Conservation (phyloP, 1,284 basidiomycete species). For the Salmacisia buchloeana region DNA sequence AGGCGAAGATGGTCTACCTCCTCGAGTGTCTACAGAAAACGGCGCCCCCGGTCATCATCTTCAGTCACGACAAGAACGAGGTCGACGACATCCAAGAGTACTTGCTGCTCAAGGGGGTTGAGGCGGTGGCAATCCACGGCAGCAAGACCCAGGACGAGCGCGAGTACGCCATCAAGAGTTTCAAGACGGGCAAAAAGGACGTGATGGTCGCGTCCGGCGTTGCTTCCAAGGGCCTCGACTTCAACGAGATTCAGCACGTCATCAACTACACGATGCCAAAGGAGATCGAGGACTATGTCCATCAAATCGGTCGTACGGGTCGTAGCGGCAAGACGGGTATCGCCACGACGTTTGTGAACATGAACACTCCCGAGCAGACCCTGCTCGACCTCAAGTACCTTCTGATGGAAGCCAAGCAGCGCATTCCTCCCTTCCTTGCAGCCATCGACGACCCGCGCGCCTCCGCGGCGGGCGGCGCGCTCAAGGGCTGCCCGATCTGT, state of each 20-base stretch:
- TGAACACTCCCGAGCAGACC: conserved; percentile 92
- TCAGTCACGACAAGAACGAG: conserved; percentile 98
- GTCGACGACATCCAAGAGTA: conserved; percentile 99
- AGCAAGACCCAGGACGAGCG: conserved; percentile 97
- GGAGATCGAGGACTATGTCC: conserved; percentile 71
- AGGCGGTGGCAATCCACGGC: conserved; percentile 97
- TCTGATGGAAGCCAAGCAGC: conserved; percentile 93
- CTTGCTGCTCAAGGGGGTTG: conserved; percentile 88
- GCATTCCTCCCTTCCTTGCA: conserved; percentile 89
- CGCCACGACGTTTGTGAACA: conserved; percentile 99
- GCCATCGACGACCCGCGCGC: conserved; percentile 77
- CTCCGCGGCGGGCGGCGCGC: conserved; percentile 65
- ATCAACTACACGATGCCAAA: conserved; percentile 99
- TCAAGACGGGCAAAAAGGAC: conserved; percentile 93
- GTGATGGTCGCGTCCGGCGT: conserved; percentile 99
- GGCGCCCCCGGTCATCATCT: conserved; percentile 93
- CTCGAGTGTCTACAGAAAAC: conserved; percentile 98
- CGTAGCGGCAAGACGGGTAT: conserved; percentile 96
- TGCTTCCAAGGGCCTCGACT: conserved; percentile 95
- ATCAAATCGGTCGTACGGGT: conserved; percentile 97
- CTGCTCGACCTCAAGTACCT: conserved; percentile 94
- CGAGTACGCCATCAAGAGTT: conserved; percentile 95
- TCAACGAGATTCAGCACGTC: conserved; percentile 95
- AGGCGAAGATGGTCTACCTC: conserved; percentile 98
- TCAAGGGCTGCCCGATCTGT: conserved; percentile 89